Base-by-base conservation (phyloP, 1,284 basidiomycete species). In the Puccinia coronata region DNA sequence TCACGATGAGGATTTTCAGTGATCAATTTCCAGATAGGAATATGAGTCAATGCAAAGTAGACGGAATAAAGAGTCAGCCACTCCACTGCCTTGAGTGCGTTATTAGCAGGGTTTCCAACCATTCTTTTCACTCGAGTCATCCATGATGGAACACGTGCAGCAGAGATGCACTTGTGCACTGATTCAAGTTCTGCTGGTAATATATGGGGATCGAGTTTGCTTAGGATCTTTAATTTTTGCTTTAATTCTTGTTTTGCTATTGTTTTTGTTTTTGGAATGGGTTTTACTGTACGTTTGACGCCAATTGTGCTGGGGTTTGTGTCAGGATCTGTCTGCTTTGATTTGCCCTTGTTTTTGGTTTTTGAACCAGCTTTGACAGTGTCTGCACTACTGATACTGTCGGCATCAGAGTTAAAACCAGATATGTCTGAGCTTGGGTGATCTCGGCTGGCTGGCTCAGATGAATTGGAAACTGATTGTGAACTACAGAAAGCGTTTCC, bases 61-160 rank as follows among this genome's bases (percentile, higher is more conserved):
- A 75, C 25, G 2, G 11, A 57, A 49, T 75, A 59, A 41, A 74
- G 72, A 9, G 43, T 55, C 34, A 73, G 71, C 71, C 71, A 73
- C 18, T 73, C 71, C 2, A 51, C 49, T 4, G 71, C 71, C 31
- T 73, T 73, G 25, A 63, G 59, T 18, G 25, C 31, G 16, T 63
- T 63, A 1, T 36, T 63, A 14, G 16, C 63, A 14, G 49, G n/a
- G 49, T 31, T 73, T 23, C 70, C 47, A 31, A 73, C 36, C 14
- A 23, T 12, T 6, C 34, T 55, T 18, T 51, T 51, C 8, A 73
- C 70, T 28, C 41, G n/a, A 0, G 49, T 55, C 1, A 73, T 43
- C 70, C 70, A 73, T 23, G 70, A 73, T 0, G 70, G 70, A n/a
- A 73, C 25, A 28, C 36, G 2, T 14, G 70, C 53, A 9, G 34